These are phyloP conservation scores for Rhododendron williamsianum DNA, from an alignment of 148 eudicot species.

Conservation along the genomic window DNA sequence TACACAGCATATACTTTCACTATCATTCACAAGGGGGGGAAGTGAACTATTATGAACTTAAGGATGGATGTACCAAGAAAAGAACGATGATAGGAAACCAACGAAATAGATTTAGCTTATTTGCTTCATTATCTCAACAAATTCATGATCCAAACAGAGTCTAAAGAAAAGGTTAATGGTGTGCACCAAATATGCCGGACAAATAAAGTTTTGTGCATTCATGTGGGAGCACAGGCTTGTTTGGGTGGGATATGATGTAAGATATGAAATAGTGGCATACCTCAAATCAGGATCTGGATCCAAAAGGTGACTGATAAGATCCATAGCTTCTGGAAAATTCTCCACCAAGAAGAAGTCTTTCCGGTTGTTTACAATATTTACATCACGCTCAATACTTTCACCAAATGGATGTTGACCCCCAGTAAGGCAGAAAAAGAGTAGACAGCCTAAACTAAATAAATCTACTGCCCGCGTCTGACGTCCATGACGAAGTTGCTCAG, in stretches of 20 bases:
- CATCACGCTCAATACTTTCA: conserved; percentile 62
- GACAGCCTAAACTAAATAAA: conserved; percentile 76
- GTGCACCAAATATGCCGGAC: not conserved
- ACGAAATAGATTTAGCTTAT: not conserved
- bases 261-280: conserved; percentile 22
- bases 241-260: not conserved
- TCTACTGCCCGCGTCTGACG: conserved; percentile 86
- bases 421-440: conserved; percentile 73
- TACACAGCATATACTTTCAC: conserved; percentile 19
- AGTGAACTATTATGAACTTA: not conserved
- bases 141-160: not conserved
- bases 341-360: conserved; percentile 63
- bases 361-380: conserved; percentile 51
- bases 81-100: not conserved
- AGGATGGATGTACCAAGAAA: not conserved
- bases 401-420: conserved; percentile 95
- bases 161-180: not conserved
- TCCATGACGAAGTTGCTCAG: conserved; percentile 75
- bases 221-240: not conserved
- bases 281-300: conserved; percentile 58
- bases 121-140: not conserved
- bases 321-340: conserved; percentile 75
- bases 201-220: not conserved
- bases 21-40: not conserved
- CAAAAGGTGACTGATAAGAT: conserved; percentile 68